These are phyloP conservation scores for Mycena maculata DNA, from an alignment of 768 basidiomycete species.

Conservation along the genomic window DNA sequence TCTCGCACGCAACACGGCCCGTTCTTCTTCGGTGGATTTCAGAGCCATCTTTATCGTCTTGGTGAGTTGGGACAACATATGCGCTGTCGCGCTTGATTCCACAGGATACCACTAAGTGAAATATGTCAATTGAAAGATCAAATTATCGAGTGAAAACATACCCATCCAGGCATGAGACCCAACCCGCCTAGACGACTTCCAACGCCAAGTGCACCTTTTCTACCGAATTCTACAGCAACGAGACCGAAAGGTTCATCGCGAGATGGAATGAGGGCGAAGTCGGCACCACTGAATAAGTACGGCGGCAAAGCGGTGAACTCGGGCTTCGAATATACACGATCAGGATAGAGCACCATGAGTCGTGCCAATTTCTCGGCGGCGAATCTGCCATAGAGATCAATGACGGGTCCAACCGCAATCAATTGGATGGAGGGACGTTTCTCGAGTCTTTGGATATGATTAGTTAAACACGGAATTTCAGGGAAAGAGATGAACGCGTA, in stretches of 20 bases:
- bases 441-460: slow-evolving; percentile 69
- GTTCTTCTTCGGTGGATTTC: slow-evolving; percentile 90
- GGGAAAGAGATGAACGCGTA: slow-evolving; percentile 48
- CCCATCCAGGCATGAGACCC: slow-evolving; percentile 98
- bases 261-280: slow-evolving; percentile 95
- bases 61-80: slow-evolving; percentile 93
- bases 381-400: slow-evolving; percentile 94
- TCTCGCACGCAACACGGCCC: slow-evolving; percentile 91
- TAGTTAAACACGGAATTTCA: slow-evolving; percentile 14
- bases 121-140: slow-evolving; percentile 15
- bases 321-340: slow-evolving; percentile 93
- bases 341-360: slow-evolving; percentile 95
- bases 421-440: slow-evolving; percentile 89
- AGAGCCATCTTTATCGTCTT: slow-evolving; percentile 96
- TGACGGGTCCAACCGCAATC: slow-evolving; percentile 92
- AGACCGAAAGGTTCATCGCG: slow-evolving; percentile 97
- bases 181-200: slow-evolving; percentile 94
- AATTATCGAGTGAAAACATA: too few relatives aligned
- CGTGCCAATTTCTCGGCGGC: slow-evolving; percentile 94
- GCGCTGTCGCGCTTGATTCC: slow-evolving; percentile 90
- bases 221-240: slow-evolving; percentile 95
- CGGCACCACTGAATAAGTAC: slow-evolving; percentile 93
- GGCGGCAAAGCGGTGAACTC: slow-evolving; percentile 96
- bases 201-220: slow-evolving; percentile 96
- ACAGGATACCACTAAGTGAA: slow-evolving; percentile 91